Evolutionary conservation across 78 protist species (phyloP), one percentile per base, ranked within the genome.

Genomic region (Dictyostelium discoideum): DNA sequence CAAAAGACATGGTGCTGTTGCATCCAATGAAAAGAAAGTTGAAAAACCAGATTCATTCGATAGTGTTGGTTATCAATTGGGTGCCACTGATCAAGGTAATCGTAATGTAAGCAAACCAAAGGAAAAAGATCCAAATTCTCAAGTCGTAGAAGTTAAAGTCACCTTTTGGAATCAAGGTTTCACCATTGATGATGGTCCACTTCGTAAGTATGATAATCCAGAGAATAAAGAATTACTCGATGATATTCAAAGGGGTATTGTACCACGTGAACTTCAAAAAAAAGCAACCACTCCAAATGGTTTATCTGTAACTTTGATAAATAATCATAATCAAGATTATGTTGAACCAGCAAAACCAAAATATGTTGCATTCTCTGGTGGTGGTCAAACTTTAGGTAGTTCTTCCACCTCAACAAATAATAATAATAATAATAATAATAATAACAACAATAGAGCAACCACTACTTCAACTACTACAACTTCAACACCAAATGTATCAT

Each of bases 111-210:
- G 54, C 3, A 84, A 79, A 79, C 87, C 82, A 48, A 48, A 72
- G 10, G 65, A 48, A 26, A 77, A 85, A 42, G 72, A 85, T 18
- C 81, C 74, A 29, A 24, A 42, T 6, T 57, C 57, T 4, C 32
- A 85, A 29, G 78, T 37, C 0, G 67, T 24, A 3, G 93, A 87
- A 24, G 86, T 86, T 37, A 85, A 87, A 42, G 67, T 97, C 63
- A 97, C 98, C 5, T 97, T 97, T 44, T 97, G 96, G 97, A 37
- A 5, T 7, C 79, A 97, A 65, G 98, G 98, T n/a, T 97, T 97
- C 95, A 96, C 94, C 13, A 85, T 96, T 9, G 96, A 97, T 85
- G 97, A 97, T 63, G 97, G 97, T 24, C 97, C 96, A 74, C 92
- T 97, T 10, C 96, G 97, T 32, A 8, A 42, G 3, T 54, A 40